Base-by-base conservation (phyloP, 1,139 yeast genomes). In the Lodderomyces pseudojiufengensis region DNA sequence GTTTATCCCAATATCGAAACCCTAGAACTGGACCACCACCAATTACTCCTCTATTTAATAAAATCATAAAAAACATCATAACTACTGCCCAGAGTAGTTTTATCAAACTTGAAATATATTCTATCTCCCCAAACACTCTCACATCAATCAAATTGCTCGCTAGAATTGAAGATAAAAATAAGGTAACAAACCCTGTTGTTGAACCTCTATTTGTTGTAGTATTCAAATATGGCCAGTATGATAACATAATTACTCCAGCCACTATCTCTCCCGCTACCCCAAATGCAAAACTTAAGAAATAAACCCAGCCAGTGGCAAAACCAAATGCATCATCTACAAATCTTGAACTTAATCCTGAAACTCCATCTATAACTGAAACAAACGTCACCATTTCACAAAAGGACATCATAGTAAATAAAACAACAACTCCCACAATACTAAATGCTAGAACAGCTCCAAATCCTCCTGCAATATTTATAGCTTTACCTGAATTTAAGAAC, bases 301-400 rank as follows among this genome's bases (percentile, higher is more conserved):
- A 86, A 30, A 78, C 65, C 70, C 88, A 74, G 0, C 95, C 95
- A 0, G 84, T 66, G 1, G 94, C 80, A 55, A 85, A 84, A 0
- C 95, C 95, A 54, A 86, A 78, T 0, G 95, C 85, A 47, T 83
- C 88, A 52, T 86, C 95, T 2, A 85, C 86, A 57, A 86, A 85
- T 32, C 95, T 63, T 0, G 92, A 76, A 2, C 87, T 77, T 20
- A 84, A 65, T 0, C 87, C 87, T 2, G 84, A 77, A 14, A 81
- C 83, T 5, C 95, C 94, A 35, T 87, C 88, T 16, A 85, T 83
- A 18, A 84, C 76, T 0, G 95, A 94, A 18, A 85, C 77, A 44
- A 86, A 68, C 0, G 95, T 84, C 9, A 85, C 87, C 84, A 87
- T 83, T 58, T 87, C 96, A 42, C 95, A 85, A 52, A 85, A 81